Percentiles rank a stretch among this genome's conserved stretches.
These are phyloP conservation scores for Leccinum solheimii DNA, from an alignment of 1,284 basidiomycete genomes.

Conservation along the genomic window DNA sequence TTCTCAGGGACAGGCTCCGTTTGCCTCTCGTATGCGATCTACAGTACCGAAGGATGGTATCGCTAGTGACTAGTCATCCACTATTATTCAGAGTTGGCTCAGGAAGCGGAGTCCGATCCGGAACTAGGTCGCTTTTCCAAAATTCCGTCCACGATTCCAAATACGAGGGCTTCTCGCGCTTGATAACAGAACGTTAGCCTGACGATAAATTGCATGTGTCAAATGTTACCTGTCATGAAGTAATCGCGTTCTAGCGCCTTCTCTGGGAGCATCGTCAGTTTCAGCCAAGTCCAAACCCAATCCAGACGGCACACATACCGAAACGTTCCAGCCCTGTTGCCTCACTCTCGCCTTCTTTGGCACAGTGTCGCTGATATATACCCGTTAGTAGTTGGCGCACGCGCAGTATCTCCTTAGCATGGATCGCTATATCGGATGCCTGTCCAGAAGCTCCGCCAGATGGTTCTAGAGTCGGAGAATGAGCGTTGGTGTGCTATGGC, in stretches of 20 bases:
- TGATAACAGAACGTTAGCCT: constrained; percentile 23
- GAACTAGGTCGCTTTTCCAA: constrained; percentile 67
- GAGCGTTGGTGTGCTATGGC: constrained; percentile 13
- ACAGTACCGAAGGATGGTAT: not conserved
- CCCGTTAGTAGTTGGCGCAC: constrained; percentile 78
- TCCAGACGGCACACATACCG: constrained; percentile 49
- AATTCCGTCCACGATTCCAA: constrained; percentile 90
- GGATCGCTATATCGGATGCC: constrained; percentile 91
- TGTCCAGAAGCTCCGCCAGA: constrained; percentile 93
- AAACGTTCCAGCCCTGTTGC: constrained; percentile 72
- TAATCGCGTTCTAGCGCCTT: constrained; percentile 89
- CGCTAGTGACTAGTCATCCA: constrained; percentile 9
- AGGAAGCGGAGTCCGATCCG: constrained; percentile 35
- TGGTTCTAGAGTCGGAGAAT: constrained; percentile 60
- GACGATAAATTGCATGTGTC: constrained; percentile 20
- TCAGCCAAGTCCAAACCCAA: constrained; percentile 17
- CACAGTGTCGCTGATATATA: constrained; percentile 84
- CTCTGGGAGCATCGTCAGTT: constrained; percentile 48
- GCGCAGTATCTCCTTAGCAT: constrained; percentile 90
- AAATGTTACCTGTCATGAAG: constrained; percentile 82
- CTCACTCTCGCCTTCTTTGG: constrained; percentile 60
- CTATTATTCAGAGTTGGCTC: constrained; percentile 8
- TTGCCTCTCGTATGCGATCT: constrained; percentile 13
- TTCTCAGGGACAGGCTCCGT: constrained; percentile 14
- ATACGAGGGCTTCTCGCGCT: constrained; percentile 84